A percentile compares a stretch with the other conserved stretches of the same genome.
Conservation (phyloP, 2,329 filamentous ascomycete genomes). For the Zymoseptoria tritici region DNA sequence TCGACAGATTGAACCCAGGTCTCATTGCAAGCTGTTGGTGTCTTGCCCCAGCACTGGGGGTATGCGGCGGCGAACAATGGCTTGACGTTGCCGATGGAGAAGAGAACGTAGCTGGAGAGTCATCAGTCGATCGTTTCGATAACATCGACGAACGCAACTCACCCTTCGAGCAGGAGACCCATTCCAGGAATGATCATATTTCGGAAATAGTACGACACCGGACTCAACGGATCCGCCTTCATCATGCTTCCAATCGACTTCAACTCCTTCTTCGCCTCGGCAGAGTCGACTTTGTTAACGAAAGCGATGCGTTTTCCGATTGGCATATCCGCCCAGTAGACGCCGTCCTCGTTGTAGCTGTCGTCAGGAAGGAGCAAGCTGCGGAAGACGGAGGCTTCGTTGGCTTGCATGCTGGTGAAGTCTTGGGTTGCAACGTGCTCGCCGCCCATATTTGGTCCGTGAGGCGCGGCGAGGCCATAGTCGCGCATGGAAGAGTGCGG, state of each 20-base stretch:
- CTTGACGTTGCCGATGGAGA: constrained; percentile 90
- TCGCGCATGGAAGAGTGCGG: constrained; percentile 36
- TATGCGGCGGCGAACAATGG: constrained; percentile 73
- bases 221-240: constrained; percentile 77
- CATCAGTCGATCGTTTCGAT: not conserved
- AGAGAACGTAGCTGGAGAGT: constrained; percentile 68
- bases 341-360: constrained; percentile 71
- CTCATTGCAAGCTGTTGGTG: constrained; percentile 56
- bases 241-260: constrained; percentile 65
- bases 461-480: constrained; percentile 42
- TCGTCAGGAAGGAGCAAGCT: constrained; percentile 81
- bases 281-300: constrained; percentile 63
- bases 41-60: constrained; percentile 62
- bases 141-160: constrained; percentile 20
- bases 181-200: constrained; percentile 90
- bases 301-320: constrained; percentile 64
- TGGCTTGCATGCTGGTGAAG: constrained; percentile 45
- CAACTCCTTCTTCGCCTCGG: constrained; percentile 63
- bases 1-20: constrained; percentile 80
- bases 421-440: constrained; percentile 38
- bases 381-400: constrained; percentile 61
- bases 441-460: constrained; percentile 41
- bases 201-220: constrained; percentile 76
- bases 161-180: constrained; percentile 81
- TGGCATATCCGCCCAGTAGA: constrained; percentile 89